Conservation (phyloP, 805 yeast genomes). For the Yarrowia sp. region DNA sequence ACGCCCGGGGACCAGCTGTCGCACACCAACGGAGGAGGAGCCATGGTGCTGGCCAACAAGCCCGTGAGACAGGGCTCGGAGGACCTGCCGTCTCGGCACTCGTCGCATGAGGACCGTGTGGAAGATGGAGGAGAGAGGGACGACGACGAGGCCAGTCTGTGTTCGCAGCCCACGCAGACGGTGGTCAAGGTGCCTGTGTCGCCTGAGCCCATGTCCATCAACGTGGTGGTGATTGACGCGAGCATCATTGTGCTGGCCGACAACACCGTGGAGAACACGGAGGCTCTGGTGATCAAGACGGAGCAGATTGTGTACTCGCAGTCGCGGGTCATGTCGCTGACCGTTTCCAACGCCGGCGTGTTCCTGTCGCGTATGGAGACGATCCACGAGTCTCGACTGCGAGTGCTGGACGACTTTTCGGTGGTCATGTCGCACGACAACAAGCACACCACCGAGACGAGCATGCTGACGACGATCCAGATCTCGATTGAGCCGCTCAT, state of each 20-base stretch:
- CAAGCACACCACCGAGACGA: conserved; percentile 66
- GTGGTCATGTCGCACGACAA: conserved; percentile 75
- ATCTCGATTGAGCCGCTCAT: conserved; percentile 80
- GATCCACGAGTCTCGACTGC: conserved; percentile 64
- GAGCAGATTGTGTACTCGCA: conserved; percentile 77
- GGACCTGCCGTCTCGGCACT: conserved; percentile 16
- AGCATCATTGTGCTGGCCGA: conserved; percentile 83
- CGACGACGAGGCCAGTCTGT: conserved; percentile 1
- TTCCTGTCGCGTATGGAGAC: conserved; percentile 79
- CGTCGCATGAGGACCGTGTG: conserved; percentile 22
- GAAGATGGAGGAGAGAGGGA: conserved; percentile 1
- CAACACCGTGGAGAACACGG: conserved; percentile 70
- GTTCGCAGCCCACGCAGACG: conserved; percentile 26
- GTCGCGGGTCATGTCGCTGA: conserved; percentile 68
- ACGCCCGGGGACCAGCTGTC: not conserved
- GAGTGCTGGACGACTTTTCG: conserved; percentile 90
- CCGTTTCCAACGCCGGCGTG: conserved; percentile 83
- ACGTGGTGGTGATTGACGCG: conserved; percentile 75
- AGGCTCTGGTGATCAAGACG: conserved; percentile 88
- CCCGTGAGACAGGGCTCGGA: conserved; percentile 2
- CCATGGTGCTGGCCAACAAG: conserved; percentile 15
- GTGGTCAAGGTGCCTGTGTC: conserved; percentile 40
- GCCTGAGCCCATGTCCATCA: conserved; percentile 43
- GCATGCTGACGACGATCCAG: conserved; percentile 67
- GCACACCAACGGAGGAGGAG: conserved; percentile 11